These are phyloP conservation scores for Secale cereale DNA, from an alignment of 176 grass and related monocot species.

Conservation along the genomic window DNA sequence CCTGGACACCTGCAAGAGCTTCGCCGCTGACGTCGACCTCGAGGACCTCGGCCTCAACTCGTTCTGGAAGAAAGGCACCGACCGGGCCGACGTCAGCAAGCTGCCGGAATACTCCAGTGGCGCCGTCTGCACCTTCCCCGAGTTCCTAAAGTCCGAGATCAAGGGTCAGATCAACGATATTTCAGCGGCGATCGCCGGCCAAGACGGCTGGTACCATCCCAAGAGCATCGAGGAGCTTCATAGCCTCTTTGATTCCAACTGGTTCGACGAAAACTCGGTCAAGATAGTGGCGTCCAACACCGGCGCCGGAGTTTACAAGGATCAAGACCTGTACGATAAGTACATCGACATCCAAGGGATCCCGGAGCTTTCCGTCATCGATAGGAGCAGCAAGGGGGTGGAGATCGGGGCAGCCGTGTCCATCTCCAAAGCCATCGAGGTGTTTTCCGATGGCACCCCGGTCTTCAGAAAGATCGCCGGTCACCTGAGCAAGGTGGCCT, in stretches of 20 bases:
- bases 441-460: constrained; percentile 40
- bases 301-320: constrained; percentile 75
- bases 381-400: constrained; percentile 45
- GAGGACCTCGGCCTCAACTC: constrained; percentile 84
- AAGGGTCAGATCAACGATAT: constrained; percentile 4
- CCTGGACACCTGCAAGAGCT: constrained; percentile 83
- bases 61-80: constrained; percentile 64
- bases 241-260: constrained; percentile 36
- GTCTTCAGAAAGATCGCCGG: constrained; percentile 62
- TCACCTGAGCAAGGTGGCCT: constrained; percentile 68
- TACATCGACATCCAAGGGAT: constrained; percentile 71
- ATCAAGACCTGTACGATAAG: constrained; percentile 46
- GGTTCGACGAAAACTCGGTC: constrained; percentile 27
- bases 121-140: constrained; percentile 59
- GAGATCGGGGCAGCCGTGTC: constrained; percentile 67
- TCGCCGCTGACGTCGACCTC: constrained; percentile 66
- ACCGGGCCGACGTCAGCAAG: constrained; percentile 23
- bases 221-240: constrained; percentile 52
- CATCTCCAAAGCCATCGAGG: constrained; percentile 66
- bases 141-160: constrained; percentile 79
- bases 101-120: constrained; percentile 38
- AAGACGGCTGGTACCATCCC: constrained; percentile 51
- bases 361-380: constrained; percentile 50
- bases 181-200: background rate
- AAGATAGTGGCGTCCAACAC: constrained; percentile 85